Base-by-base conservation (phyloP, 2,329 filamentous ascomycete species). In the Cryphonectria naterciae region DNA sequence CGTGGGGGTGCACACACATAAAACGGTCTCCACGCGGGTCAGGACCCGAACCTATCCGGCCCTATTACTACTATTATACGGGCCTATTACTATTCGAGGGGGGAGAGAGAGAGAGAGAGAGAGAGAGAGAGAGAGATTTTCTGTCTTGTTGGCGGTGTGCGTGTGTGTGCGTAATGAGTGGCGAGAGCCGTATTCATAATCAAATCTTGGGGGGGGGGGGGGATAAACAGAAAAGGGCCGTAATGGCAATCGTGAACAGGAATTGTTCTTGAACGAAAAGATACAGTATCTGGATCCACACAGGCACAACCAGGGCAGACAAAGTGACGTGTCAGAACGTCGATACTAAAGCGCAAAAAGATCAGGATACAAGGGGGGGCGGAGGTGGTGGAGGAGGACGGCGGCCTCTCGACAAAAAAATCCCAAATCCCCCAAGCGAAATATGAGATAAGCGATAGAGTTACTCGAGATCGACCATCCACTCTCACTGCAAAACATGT, bases 291-390 rank as follows among this genome's bases (percentile, higher is more conserved):
- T 4, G 19, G 54, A 58, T 58, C 54, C 28, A 28, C 28, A 32
- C 54, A 32, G 54, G 15, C 25, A 28, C 15, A 28, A 19, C 13
- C 54, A 58, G 46, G 46, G 46, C 43, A 58, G 32, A 3, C 25
- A 58, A 58, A 58, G 15, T 58, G 54, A 58, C 54, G 54, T 58
- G 54, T 58, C 54, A 58, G 54, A 35, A 58, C 35, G 54, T 58
- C 25, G 54, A 2, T 19, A 49, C n/a, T 49, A n/a, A 49, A 49
- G 46, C 46, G 22, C 22, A 35, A 8, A 32, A 58, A 58, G 54
- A 32, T 19, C 54, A 32, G 25, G 52, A 19, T 58, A 22, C 28
- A 8, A 13, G 54, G 25, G 19, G 11, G 25, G 54, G 28, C 2
- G 5, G 15, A 1, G 2, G 28, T 3, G 32, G 32, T 32, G 32